A percentile compares a stretch with the other conserved stretches of the same genome.
These are phyloP conservation scores for Saturnispora zaruensis DNA, from an alignment of 805 yeast species.

Conservation along the genomic window DNA sequence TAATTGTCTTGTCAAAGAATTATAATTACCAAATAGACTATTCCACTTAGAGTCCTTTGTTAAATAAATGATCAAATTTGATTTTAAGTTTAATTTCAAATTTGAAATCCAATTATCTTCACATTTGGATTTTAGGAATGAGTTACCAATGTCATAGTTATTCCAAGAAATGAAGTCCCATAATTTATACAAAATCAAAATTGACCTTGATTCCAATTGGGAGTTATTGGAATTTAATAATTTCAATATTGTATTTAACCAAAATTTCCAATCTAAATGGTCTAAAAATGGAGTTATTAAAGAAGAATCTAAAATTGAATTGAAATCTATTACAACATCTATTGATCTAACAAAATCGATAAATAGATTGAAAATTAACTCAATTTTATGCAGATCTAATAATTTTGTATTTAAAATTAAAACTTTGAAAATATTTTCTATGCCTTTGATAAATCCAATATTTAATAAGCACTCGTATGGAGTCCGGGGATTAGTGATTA, in stretches of 20 bases:
- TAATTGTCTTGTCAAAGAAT: conserved; percentile 64
- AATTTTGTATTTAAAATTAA: conserved; percentile 19
- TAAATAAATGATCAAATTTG: conserved; percentile 47
- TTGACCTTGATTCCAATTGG: conserved; percentile 51
- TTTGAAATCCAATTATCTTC: conserved; percentile 31
- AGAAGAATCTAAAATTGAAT: neutral
- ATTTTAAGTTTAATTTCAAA: conserved; percentile 33
- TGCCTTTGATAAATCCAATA: conserved; percentile 16
- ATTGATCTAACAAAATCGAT: conserved; percentile 20
- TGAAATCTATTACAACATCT: conserved; percentile 8
- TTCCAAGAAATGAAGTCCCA: conserved; percentile 59
- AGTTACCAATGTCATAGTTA: conserved; percentile 4
- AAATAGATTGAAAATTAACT: conserved; percentile 19
- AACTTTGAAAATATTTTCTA: conserved; percentile 21
- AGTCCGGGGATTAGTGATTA: conserved; percentile 24
- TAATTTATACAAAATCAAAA: conserved; percentile 60
- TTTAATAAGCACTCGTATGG: conserved; percentile 23
- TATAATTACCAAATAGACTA: conserved; percentile 66
- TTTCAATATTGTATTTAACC: conserved; percentile 52
- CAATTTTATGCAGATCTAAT: conserved; percentile 20
- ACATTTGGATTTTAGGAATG: neutral
- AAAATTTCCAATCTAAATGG: conserved; percentile 61
- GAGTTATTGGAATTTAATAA: conserved; percentile 58
- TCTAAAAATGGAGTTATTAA: neutral
- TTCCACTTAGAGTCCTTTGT: conserved; percentile 44